phyloP scores from a whole-genome alignment of 495 filamentous ascomycete genomes.

The Tuber umbilicatum region DNA sequence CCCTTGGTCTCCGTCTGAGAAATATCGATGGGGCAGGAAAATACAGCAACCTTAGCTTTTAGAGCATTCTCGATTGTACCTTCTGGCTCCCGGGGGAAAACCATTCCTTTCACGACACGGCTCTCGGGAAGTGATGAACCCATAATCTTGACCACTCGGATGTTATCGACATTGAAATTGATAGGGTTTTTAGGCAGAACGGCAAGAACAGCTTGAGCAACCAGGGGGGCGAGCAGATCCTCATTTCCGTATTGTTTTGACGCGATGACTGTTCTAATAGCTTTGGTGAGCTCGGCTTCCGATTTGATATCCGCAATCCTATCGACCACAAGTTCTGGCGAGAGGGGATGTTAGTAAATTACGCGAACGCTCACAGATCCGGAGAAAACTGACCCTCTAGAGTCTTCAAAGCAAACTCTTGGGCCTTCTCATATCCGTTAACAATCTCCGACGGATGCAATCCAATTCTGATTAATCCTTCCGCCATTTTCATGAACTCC shows the following conservation, averaged over 20 bases:
- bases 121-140: slow-evolving; percentile 90
- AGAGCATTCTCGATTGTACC: slow-evolving; percentile 79
- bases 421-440: slow-evolving; percentile 88
- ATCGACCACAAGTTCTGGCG: slow-evolving; percentile 74
- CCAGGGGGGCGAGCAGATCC: slow-evolving; percentile 73
- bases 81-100: slow-evolving; percentile 88
- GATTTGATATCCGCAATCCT: slow-evolving; percentile 77
- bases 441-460: slow-evolving; percentile 96
- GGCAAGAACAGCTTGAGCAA: slow-evolving; percentile 86
- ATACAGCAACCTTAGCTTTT: slow-evolving; percentile 94
- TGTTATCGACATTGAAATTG: slow-evolving; percentile 99
- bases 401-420: slow-evolving; percentile 72
- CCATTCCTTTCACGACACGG: slow-evolving; percentile 95
- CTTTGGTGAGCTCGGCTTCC: slow-evolving; percentile 79
- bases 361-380: not conserved
- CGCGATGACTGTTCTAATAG: slow-evolving; percentile 87
- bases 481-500: slow-evolving; percentile 93
- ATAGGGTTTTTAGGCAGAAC: slow-evolving; percentile 94
- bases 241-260: slow-evolving; percentile 95
- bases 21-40: slow-evolving; percentile 91
- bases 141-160: slow-evolving; percentile 99
- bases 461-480: slow-evolving; percentile 90
- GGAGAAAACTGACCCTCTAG: slow-evolving; percentile 59
- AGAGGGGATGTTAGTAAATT: slow-evolving; percentile 8
- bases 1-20: slow-evolving; percentile 98